A percentile compares a stretch with the other conserved stretches of the same genome.
Evolutionary conservation across 2,329 filamentous ascomycete species (phyloP).

Genomic region (Epichloe gansuensis): DNA sequence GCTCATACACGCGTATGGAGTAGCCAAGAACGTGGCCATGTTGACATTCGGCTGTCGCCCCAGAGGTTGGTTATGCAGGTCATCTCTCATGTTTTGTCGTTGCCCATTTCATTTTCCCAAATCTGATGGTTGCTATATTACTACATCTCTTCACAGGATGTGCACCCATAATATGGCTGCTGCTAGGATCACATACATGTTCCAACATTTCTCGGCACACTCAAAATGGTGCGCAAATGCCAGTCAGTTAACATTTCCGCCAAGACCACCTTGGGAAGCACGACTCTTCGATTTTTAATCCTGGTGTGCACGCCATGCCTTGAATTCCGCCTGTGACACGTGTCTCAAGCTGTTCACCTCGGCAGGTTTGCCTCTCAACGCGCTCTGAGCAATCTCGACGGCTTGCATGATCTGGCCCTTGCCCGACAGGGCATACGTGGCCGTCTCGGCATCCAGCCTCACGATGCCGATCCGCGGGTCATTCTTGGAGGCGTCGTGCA

Average conservation of each 20-base stretch:
- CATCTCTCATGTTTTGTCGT: too few species aligned
- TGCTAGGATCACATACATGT: too few species aligned
- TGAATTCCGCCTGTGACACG: slow-evolving; percentile 53
- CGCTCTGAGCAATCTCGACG: slow-evolving; percentile 63
- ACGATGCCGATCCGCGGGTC: slow-evolving; percentile 79
- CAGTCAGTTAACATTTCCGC: background rate
- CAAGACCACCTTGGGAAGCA: background rate
- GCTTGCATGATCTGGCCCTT: slow-evolving; percentile 52
- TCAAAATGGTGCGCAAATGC: background rate
- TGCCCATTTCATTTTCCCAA: too few species aligned
- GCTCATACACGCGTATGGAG: too few species aligned
- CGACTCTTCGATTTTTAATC: background rate
- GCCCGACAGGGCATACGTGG: slow-evolving; percentile 55
- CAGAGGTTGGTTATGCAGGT: too few species aligned
- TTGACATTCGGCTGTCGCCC: too few species aligned
- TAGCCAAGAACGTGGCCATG: too few species aligned
- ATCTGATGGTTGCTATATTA: too few species aligned
- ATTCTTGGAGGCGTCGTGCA: slow-evolving; percentile 67
- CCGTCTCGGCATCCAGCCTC: slow-evolving; percentile 58
- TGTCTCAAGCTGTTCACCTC: slow-evolving; percentile 66
- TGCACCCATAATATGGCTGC: too few species aligned
- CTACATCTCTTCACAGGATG: too few species aligned
- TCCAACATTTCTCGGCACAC: background rate
- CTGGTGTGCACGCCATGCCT: slow-evolving; percentile 35
- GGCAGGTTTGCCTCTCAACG: slow-evolving; percentile 59